These are phyloP conservation scores for Monilinia vaccinii-corymbosi DNA, from an alignment of 2,329 filamentous ascomycete genomes.

Conservation along the genomic window DNA sequence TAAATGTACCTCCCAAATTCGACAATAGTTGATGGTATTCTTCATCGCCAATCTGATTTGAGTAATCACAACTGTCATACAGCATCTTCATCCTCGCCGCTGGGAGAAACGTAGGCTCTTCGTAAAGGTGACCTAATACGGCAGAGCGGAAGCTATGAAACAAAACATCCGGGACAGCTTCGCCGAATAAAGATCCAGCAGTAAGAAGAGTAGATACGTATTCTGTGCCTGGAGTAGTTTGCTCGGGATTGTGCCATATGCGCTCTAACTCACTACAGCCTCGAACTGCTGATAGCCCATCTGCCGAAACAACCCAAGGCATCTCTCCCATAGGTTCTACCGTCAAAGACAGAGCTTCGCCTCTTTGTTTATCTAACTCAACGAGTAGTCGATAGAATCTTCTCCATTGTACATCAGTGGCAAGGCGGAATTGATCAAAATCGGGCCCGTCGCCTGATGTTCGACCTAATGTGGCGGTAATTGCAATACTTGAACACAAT, in stretches of 20 bases:
- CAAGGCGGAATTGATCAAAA: constrained; percentile 63
- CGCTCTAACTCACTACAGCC: constrained; percentile 71
- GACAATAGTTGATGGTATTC: constrained; percentile 63
- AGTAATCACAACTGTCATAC: constrained; percentile 70
- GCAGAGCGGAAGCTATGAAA: constrained; percentile 58
- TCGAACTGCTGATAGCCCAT: constrained; percentile 69
- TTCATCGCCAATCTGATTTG: constrained; percentile 72
- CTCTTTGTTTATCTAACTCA: constrained; percentile 77
- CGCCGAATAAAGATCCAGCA: constrained; percentile 61
- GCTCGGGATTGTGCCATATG: constrained; percentile 56
- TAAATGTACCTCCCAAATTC: constrained; percentile 58
- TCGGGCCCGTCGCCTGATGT: constrained; percentile 57
- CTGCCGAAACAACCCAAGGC: constrained; percentile 78
- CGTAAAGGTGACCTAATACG: constrained; percentile 63
- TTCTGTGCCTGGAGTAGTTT: constrained; percentile 41
- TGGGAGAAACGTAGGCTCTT: constrained; percentile 60
- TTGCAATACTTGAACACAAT: constrained; percentile 62
- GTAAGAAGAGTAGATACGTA: constrained; percentile 55
- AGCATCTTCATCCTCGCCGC: constrained; percentile 69
- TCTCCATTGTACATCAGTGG: constrained; percentile 78
- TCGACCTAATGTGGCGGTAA: constrained; percentile 57
- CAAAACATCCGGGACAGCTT: constrained; percentile 61
- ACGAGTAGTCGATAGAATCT: constrained; percentile 78
- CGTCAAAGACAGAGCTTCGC: constrained; percentile 70
- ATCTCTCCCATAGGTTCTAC: constrained; percentile 63